phyloP scores from a whole-genome alignment of 2,329 filamentous ascomycete genomes.

The Diaporthe eres region DNA sequence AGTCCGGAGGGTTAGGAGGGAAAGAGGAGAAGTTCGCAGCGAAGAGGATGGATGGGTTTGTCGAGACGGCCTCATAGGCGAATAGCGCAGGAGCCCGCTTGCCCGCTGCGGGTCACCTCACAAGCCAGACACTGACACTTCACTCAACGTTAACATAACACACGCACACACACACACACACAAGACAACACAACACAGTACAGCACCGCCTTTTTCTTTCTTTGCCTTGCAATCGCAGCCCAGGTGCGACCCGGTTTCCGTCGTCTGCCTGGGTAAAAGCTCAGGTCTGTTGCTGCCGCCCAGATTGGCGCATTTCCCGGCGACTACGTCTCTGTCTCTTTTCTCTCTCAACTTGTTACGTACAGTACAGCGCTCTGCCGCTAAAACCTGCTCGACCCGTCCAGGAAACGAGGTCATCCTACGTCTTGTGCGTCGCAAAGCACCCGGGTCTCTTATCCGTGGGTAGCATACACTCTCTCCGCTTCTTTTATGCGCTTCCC shows the following conservation, averaged over 20 bases:
- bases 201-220: slow-evolving; percentile 7
- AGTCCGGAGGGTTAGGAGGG: slow-evolving; percentile 49
- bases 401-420: slow-evolving; percentile 21
- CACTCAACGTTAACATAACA: slow-evolving; percentile 34
- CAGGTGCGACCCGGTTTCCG: slow-evolving; percentile 7
- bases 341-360: slow-evolving; percentile 20
- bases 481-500: slow-evolving; percentile 16
- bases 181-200: slow-evolving; percentile 1
- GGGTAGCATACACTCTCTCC: slow-evolving; percentile 15
- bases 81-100: slow-evolving; percentile 45
- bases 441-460: background rate
- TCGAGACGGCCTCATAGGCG: slow-evolving; percentile 42
- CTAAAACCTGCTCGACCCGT: slow-evolving; percentile 8
- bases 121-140: slow-evolving; percentile 38
- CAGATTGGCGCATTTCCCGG: slow-evolving; percentile 31
- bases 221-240: background rate
- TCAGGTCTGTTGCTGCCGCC: slow-evolving; percentile 5
- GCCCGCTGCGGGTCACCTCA: slow-evolving; percentile 42
- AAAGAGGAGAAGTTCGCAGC: slow-evolving; percentile 51
- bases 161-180: slow-evolving; percentile 21
- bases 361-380: background rate
- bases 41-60: slow-evolving; percentile 47
- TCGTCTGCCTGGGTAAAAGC: slow-evolving; percentile 3
- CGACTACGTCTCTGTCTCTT: background rate
- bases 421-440: slow-evolving; percentile 25